phyloP scores from a whole-genome alignment of 73 alveolate genomes.

The Durusdinium trenchii region DNA sequence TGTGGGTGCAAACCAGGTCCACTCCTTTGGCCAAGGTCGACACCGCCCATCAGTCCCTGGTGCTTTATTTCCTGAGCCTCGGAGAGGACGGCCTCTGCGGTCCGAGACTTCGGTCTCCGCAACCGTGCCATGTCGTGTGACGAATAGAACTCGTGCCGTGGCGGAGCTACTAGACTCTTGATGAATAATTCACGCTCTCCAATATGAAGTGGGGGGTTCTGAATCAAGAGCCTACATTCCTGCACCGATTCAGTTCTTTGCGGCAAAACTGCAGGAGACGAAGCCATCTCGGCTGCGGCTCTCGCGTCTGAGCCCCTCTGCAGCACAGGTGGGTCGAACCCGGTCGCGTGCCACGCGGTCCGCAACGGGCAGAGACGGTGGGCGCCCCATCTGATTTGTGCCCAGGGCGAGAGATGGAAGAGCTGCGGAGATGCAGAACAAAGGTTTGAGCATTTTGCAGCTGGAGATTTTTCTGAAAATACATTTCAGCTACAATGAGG shows the following conservation, averaged over 20 bases:
- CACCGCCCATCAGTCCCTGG: slow-evolving; percentile 73
- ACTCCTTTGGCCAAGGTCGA: slow-evolving; percentile 11
- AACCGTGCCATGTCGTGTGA: no score
- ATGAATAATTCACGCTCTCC: not conserved
- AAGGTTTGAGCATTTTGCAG: no score
- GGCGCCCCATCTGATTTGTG: no score
- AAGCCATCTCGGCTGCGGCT: slow-evolving; percentile 61
- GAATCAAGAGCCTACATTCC: not conserved
- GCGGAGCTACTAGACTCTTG: not conserved
- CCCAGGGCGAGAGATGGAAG: no score
- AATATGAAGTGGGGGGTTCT: not conserved
- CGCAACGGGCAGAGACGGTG: no score
- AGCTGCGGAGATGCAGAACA: no score
- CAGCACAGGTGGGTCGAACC: slow-evolving; percentile 81
- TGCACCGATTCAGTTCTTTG: not conserved
- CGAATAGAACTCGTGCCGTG: not conserved
- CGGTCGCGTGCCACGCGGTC: not conserved
- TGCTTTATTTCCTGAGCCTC: slow-evolving; percentile 63
- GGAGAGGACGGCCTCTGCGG: no score
- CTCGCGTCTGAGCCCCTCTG: slow-evolving; percentile 55
- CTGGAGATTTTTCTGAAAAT: no score
- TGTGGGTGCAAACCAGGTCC: not conserved
- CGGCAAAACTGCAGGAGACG: not conserved
- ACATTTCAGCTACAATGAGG: no score
- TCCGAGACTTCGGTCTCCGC: no score